A percentile compares a stretch with the other conserved stretches of the same genome.
Conservation (phyloP, 371 early-diverging fungal genomes). For the Mortierella polycephala region DNA sequence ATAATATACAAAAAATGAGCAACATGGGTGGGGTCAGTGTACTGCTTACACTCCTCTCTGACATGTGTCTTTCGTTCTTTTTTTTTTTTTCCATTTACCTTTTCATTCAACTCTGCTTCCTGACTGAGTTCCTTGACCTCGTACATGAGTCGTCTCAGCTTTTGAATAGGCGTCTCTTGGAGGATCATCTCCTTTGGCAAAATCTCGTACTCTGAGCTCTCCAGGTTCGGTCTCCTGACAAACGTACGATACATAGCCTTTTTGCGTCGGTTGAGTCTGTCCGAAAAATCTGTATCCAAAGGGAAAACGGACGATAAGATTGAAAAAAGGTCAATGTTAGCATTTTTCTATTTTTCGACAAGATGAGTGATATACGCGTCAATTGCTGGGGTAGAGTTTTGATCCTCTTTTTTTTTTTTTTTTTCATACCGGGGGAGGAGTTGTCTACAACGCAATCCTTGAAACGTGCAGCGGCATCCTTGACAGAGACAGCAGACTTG, state of each 20-base stretch:
- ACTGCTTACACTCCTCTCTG: neutral
- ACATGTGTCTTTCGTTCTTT: slow-evolving; percentile 24
- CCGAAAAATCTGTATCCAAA: slow-evolving; percentile 66
- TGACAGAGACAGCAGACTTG: slow-evolving; percentile 63
- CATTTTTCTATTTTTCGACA: too few relatives aligned
- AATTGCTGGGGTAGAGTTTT: neutral
- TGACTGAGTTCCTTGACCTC: slow-evolving; percentile 85
- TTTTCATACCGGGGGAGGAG: slow-evolving; percentile 40
- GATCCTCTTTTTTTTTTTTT: neutral
- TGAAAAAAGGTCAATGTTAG: too few relatives aligned
- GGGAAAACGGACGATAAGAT: neutral
- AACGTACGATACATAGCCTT: slow-evolving; percentile 75
- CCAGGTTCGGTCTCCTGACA: slow-evolving; percentile 66
- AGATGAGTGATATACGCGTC: neutral
- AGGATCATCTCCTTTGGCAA: slow-evolving; percentile 66
- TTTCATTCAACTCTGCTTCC: slow-evolving; percentile 70
- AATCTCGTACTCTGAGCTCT: slow-evolving; percentile 72
- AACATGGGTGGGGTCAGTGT: neutral
- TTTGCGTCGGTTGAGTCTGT: slow-evolving; percentile 68
- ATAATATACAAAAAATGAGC: neutral
- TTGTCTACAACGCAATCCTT: slow-evolving; percentile 56
- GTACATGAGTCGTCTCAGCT: slow-evolving; percentile 80
- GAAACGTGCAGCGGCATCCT: slow-evolving; percentile 70
- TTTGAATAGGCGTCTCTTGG: slow-evolving; percentile 80
- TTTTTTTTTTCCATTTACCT: slow-evolving; percentile 22